Conservation (phyloP, 1,139 yeast species). For the Citeromyces siamensis region DNA sequence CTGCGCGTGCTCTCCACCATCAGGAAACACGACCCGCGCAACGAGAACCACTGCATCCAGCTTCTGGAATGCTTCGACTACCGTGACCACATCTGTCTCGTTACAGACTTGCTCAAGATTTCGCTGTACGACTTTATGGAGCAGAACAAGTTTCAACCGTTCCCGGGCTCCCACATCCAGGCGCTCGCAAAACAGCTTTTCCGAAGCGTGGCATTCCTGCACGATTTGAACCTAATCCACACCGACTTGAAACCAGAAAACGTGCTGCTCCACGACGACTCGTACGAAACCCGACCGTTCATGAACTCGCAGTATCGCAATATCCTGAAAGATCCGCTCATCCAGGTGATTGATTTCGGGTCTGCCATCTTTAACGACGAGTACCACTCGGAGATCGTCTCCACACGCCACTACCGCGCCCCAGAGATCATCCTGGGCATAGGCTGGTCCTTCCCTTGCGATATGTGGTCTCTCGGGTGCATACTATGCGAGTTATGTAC, state of each 20-base stretch:
- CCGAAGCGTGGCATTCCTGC: constrained; percentile 78
- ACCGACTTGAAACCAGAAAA: constrained; percentile 96
- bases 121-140: constrained; percentile 86
- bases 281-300: constrained; percentile 19
- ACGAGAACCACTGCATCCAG: constrained; percentile 62
- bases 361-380: constrained; percentile 91
- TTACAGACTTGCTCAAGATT: constrained; percentile 76
- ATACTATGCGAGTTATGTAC: constrained; percentile 82
- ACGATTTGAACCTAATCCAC: constrained; percentile 81
- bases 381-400: constrained; percentile 83
- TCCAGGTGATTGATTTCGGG: constrained; percentile 92
- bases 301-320: constrained; percentile 15
- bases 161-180: constrained; percentile 82
- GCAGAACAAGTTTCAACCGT: constrained; percentile 55
- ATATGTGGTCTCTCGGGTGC: constrained; percentile 95
- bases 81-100: constrained; percentile 87
- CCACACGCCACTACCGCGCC: constrained; percentile 94
- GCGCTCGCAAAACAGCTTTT: constrained; percentile 79
- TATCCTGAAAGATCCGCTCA: constrained; percentile 55
- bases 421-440: constrained; percentile 91
- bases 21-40: constrained; percentile 62
- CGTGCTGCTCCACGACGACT: constrained; percentile 59
- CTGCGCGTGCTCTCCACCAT: constrained; percentile 67
- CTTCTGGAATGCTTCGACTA: constrained; percentile 86
- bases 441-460: constrained; percentile 92